These are phyloP conservation scores for Chalciporus sp. DNA, from an alignment of 1,284 basidiomycete genomes.

Conservation along the genomic window DNA sequence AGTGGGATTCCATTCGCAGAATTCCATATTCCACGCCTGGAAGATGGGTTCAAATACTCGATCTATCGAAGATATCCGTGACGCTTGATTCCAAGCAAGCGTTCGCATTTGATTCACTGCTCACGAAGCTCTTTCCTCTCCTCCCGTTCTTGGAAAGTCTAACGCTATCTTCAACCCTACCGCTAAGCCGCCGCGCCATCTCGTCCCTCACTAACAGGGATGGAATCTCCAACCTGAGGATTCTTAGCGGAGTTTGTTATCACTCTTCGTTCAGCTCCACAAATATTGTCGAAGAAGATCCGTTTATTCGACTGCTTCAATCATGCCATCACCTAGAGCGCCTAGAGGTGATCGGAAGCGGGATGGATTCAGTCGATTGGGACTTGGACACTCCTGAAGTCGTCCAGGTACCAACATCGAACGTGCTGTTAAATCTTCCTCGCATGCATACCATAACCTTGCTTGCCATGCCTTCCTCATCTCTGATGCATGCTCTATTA, in stretches of 20 bases:
- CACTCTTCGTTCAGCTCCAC: slow-evolving; percentile 36
- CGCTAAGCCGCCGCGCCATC: slow-evolving; percentile 63
- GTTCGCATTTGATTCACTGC: slow-evolving; percentile 57
- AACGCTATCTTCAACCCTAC: slow-evolving; percentile 59
- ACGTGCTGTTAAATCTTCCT: slow-evolving; percentile 50
- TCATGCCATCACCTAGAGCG: slow-evolving; percentile 62
- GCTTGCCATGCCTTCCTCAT: slow-evolving; percentile 67
- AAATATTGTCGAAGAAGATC: slow-evolving; percentile 43
- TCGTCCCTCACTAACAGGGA: slow-evolving; percentile 56
- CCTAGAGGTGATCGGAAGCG: slow-evolving; percentile 65
- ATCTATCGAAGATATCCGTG: slow-evolving; percentile 60
- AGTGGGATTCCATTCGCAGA: slow-evolving; percentile 83
- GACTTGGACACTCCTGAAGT: slow-evolving; percentile 36
- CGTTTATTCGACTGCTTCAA: slow-evolving; percentile 57
- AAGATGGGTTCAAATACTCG: slow-evolving; percentile 76
- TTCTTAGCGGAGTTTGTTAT: slow-evolving; percentile 65
- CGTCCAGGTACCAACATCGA: slow-evolving; percentile 20
- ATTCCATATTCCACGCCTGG: slow-evolving; percentile 84
- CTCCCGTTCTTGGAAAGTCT: slow-evolving; percentile 68
- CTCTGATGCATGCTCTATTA: slow-evolving; percentile 63
- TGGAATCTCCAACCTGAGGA: slow-evolving; percentile 53
- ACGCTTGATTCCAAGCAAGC: slow-evolving; percentile 45
- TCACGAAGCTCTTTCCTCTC: slow-evolving; percentile 67
- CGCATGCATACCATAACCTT: slow-evolving; percentile 66
- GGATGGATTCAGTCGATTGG: slow-evolving; percentile 51